These are phyloP conservation scores for Colletotrichum liriopes DNA, from an alignment of 2,329 filamentous ascomycete genomes.

Conservation along the genomic window DNA sequence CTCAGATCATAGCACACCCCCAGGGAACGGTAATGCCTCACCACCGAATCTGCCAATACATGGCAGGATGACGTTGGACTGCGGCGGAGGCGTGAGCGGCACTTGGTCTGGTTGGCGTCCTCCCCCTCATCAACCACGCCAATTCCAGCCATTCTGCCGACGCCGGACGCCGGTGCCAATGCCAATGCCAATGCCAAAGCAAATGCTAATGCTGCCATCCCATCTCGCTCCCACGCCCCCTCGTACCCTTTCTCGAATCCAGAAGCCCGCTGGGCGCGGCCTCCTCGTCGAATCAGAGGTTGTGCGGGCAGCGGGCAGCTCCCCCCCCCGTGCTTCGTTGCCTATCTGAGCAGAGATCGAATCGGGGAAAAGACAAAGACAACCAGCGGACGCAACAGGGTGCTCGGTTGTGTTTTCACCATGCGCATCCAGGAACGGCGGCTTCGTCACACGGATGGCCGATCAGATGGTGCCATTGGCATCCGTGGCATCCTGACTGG, in stretches of 20 bases:
- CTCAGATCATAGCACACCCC: constrained; percentile 23
- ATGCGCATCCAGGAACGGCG: constrained; percentile 37
- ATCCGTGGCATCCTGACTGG: constrained; percentile 23
- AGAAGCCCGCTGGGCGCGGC: neutral
- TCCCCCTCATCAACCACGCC: constrained; percentile 14
- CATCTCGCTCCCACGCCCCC: constrained; percentile 22
- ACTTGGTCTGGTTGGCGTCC: constrained; percentile 13
- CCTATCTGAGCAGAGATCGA: constrained; percentile 31
- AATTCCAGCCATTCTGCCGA: constrained; percentile 4
- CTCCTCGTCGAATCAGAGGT: constrained; percentile 1
- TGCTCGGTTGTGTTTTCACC: constrained; percentile 17
- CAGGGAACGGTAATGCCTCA: constrained; percentile 17
- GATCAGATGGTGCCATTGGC: constrained; percentile 41
- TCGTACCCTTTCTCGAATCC: neutral
- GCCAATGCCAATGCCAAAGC: neutral
- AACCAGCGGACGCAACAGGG: neutral
- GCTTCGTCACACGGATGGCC: constrained; percentile 39
- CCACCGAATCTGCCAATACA: neutral
- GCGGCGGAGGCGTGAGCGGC: constrained; percentile 18
- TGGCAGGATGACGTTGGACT: constrained; percentile 40
- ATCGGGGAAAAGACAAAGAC: constrained; percentile 16
- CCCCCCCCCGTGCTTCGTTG: constrained; percentile 25
- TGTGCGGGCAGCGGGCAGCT: neutral
- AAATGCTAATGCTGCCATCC: constrained; percentile 10
- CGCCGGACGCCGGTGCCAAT: neutral